These are phyloP conservation scores for Ambrosia artemisiifolia DNA, from an alignment of 129 eudicot genomes.

Conservation along the genomic window DNA sequence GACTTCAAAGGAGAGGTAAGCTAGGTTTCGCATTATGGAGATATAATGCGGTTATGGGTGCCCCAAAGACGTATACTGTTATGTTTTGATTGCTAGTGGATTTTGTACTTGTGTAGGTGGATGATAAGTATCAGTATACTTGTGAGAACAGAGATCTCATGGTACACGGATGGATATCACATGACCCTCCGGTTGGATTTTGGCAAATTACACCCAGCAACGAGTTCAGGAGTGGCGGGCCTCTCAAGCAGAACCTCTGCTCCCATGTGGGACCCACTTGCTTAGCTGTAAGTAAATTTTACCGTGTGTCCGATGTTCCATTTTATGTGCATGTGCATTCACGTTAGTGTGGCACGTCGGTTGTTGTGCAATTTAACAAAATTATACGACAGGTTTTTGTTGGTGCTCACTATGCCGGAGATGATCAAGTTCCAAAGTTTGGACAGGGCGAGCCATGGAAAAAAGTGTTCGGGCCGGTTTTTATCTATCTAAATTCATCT, in stretches of 20 bases:
- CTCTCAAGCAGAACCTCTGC: constrained; percentile 65
- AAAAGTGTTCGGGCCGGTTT: constrained; percentile 69
- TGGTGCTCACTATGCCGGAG: constrained; percentile 61
- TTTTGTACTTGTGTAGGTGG: constrained; percentile 47
- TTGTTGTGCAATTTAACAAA: too few species aligned
- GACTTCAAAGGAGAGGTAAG: constrained; percentile 35
- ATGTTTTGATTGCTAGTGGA: background rate
- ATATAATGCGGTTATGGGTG: background rate
- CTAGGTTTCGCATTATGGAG: too few species aligned
- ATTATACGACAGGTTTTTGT: constrained; percentile 42
- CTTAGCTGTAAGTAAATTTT: constrained; percentile 62
- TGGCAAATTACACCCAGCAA: constrained; percentile 76
- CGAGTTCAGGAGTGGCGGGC: constrained; percentile 80
- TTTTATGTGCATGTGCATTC: too few species aligned
- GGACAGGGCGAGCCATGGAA: constrained; percentile 56
- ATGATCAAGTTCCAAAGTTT: constrained; percentile 41
- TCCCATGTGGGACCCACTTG: constrained; percentile 77
- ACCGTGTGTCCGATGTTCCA: constrained; percentile 5
- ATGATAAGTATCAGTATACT: constrained; percentile 81
- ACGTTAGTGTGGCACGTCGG: too few species aligned
- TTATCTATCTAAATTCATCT: constrained; percentile 49
- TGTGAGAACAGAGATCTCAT: constrained; percentile 51
- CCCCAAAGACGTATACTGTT: background rate
- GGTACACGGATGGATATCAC: constrained; percentile 73
- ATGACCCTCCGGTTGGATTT: constrained; percentile 58